These are phyloP conservation scores for Lecanicillium sp. DNA, from an alignment of 2,329 filamentous ascomycete genomes.

Conservation along the genomic window DNA sequence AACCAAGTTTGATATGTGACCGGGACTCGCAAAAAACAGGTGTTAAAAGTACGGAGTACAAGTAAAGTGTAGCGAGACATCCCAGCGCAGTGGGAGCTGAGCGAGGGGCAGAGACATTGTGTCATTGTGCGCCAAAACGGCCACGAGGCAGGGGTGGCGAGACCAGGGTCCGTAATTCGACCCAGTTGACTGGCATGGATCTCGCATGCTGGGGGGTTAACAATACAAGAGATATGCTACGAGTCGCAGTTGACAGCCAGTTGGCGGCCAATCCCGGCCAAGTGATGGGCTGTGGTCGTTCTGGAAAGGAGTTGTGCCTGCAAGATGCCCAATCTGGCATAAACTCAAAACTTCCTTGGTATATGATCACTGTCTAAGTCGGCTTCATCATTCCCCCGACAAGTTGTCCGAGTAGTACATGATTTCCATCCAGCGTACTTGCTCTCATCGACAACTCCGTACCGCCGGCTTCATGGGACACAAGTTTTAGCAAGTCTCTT, in stretches of 20 bases:
- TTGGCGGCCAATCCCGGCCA: too few species aligned
- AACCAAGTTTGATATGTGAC: neutral
- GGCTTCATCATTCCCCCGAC: too few species aligned
- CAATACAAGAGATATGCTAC: neutral
- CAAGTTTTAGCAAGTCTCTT: neutral
- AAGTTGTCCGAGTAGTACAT: too few species aligned
- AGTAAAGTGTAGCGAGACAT: neutral
- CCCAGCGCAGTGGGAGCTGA: neutral
- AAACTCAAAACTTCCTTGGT: too few species aligned
- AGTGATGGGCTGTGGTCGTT: too few species aligned
- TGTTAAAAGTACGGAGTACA: too few species aligned
- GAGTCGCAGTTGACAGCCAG: too few species aligned
- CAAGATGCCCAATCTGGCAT: too few species aligned
- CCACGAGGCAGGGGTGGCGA: neutral
- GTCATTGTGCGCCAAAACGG: slow-evolving; percentile 4
- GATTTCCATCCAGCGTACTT: too few species aligned
- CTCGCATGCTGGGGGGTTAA: neutral
- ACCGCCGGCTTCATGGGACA: neutral
- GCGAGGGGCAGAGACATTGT: slow-evolving; percentile 3
- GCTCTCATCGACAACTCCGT: neutral
- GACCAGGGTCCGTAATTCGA: neutral
- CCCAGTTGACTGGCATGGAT: slow-evolving; percentile 1
- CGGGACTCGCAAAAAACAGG: too few species aligned
- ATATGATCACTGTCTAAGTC: too few species aligned
- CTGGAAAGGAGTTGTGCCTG: too few species aligned